Percentiles rank a stretch among this genome's conserved stretches.
phyloP scores from a whole-genome alignment of 164 flowering plant species.

The Tetrastigma voinierianum region DNA sequence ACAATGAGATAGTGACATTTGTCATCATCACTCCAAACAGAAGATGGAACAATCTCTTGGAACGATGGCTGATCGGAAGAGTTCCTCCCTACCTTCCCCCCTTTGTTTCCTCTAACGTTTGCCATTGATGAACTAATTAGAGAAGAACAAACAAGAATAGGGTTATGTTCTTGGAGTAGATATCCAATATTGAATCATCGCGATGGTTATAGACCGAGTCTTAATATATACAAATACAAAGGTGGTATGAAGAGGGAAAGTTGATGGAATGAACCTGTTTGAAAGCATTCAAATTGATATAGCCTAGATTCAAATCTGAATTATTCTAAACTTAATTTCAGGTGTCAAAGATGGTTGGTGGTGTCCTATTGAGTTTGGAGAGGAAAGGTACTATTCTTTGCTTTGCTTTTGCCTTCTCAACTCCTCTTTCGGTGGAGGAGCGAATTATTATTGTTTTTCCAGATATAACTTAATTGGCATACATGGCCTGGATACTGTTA shows the following conservation, averaged over 20 bases:
- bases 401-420: constrained; percentile 17
- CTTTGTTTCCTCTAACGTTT: neutral
- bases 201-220: neutral
- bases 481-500: no score
- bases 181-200: neutral
- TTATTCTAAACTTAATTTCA: constrained; percentile 34
- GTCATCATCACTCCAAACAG: constrained; percentile 34
- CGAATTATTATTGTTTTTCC: no score
- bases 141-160: no score
- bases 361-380: constrained; percentile 1
- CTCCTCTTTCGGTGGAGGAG: neutral
- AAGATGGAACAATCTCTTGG: constrained; percentile 24
- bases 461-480: no score
- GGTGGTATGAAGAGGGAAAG: neutral
- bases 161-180: neutral
- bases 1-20: constrained; percentile 30
- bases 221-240: neutral
- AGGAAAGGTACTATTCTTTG: constrained; percentile 35
- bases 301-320: constrained; percentile 14
- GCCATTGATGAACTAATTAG: constrained; percentile 12
- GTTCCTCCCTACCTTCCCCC: constrained; percentile 3
- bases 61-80: neutral
- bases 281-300: neutral
- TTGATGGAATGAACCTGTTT: neutral
- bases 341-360: neutral